These are phyloP conservation scores for Fusarium annulatum DNA, from an alignment of 2,329 filamentous ascomycete genomes.

Conservation along the genomic window DNA sequence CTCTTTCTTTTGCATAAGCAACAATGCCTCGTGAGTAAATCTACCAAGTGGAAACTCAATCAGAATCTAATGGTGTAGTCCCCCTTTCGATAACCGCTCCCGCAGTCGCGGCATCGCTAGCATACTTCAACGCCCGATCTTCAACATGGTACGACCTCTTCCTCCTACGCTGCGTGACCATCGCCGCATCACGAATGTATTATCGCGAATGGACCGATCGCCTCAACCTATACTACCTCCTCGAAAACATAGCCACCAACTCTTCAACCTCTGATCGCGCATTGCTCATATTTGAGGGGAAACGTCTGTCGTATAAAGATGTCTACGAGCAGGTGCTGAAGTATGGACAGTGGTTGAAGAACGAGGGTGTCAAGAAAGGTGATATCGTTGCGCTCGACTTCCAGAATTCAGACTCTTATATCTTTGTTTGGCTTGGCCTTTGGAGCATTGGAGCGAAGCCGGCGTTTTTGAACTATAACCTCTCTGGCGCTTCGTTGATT, in stretches of 20 bases:
- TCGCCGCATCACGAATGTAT: slow-evolving; percentile 55
- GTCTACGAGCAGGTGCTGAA: slow-evolving; percentile 76
- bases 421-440: slow-evolving; percentile 80
- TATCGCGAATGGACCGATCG: slow-evolving; percentile 67
- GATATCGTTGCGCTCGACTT: slow-evolving; percentile 86
- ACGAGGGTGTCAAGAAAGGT: slow-evolving; percentile 69
- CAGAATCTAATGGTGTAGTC: slow-evolving; percentile 49
- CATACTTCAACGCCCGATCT: slow-evolving; percentile 81
- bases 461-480: slow-evolving; percentile 90
- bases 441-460: slow-evolving; percentile 87
- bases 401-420: slow-evolving; percentile 81
- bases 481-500: slow-evolving; percentile 74
- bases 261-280: slow-evolving; percentile 62
- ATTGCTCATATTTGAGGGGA: slow-evolving; percentile 76
- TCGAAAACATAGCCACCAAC: slow-evolving; percentile 73
- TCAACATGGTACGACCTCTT: slow-evolving; percentile 73
- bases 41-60: accelerated
- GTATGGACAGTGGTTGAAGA: slow-evolving; percentile 80
- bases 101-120: slow-evolving; percentile 73
- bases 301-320: slow-evolving; percentile 78
- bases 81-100: slow-evolving; percentile 67
- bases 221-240: slow-evolving; percentile 77
- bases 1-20: neutral
- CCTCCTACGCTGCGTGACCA: slow-evolving; percentile 66
- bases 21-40: slow-evolving; percentile 34